Evolutionary conservation across 106 monocot genomes (phyloP), one percentile per base, ranked within the genome.

Genomic region (Allium cepa): DNA sequence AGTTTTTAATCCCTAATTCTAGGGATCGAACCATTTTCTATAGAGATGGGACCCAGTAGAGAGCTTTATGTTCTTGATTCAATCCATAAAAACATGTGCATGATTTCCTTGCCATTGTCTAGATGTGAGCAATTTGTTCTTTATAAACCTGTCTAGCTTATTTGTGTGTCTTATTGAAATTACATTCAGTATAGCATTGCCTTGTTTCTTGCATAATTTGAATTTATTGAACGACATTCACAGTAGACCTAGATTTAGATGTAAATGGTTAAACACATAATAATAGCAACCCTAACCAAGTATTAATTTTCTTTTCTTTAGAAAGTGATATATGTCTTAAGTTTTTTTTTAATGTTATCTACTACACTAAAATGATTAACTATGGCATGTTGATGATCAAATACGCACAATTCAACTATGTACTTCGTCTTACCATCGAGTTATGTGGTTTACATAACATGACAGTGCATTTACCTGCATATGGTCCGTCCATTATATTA

Each of bases 51-150:
- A 3, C 89, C 82, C 26, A 68, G 69, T 4, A 92, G 97, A 55
- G 92, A 97, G 11, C 80, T 97, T 11, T 75, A 92, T 28, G 79
- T 97, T 18, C 75, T 97, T 62, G 97, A 97, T 76, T 97, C 88
- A 9, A 64, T 76, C 53, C 92, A 85, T 67, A 97, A 92, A 73
- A 97, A 90, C 75, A 77, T 97, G 53, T 90, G 92, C 68, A 79
- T 78, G 75, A 82, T 97, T 17, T 78, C 92, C 9, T 71, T 79
- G 64, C 92, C 97, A 7, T 58, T 95, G 16, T 95, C 91, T 5
- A 85, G 72, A 95, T 95, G 95, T 91, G 76, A 91, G 82, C 72
- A 0, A n/a, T 12, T 9, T 17, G 66, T 28, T 55, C 26, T 8
- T 61, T 22, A 22, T 22, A 22, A 22, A 22, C 1, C 22, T 22